Evolutionary conservation across 305 asterid genomes (phyloP).

Genomic region (Plantago coronopus): DNA sequence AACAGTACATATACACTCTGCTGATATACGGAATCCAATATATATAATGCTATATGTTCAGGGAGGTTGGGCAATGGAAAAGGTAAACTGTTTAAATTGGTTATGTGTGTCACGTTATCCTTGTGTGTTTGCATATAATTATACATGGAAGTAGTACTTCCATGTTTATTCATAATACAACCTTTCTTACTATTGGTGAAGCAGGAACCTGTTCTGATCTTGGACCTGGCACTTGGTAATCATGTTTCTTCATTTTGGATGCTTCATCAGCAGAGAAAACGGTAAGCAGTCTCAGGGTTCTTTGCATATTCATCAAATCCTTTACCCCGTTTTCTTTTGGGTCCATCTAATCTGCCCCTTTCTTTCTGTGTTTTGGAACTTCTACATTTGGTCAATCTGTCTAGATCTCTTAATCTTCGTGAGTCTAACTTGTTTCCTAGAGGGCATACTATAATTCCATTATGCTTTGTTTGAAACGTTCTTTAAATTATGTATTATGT

Average conservation of each 20-base stretch:
- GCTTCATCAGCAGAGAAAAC: slow-evolving; percentile 77
- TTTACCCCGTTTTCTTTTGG: slow-evolving; percentile 6
- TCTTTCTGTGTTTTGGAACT: slow-evolving; percentile 10
- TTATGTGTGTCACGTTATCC: slow-evolving; percentile 21
- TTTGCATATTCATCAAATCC: slow-evolving; percentile 16
- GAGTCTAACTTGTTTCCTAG: slow-evolving; percentile 9
- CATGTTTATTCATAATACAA: slow-evolving; percentile 15
- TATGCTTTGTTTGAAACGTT: slow-evolving; percentile 6
- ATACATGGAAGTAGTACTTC: slow-evolving; percentile 17
- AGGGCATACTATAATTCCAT: not conserved
- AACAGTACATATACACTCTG: slow-evolving; percentile 75
- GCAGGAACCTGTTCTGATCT: slow-evolving; percentile 81
- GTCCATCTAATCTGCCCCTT: slow-evolving; percentile 18
- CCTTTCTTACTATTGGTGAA: slow-evolving; percentile 26
- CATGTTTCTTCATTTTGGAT: slow-evolving; percentile 95
- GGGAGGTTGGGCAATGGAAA: slow-evolving; percentile 96
- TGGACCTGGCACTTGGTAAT: slow-evolving; percentile 69
- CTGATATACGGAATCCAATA: slow-evolving; percentile 85
- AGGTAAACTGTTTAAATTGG: slow-evolving; percentile 44
- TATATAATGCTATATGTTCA: slow-evolving; percentile 58
- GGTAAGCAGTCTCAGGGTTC: slow-evolving; percentile 37
- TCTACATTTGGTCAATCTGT: slow-evolving; percentile 4
- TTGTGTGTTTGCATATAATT: slow-evolving; percentile 22
- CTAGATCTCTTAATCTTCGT: slow-evolving; percentile 5
- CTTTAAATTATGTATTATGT: not conserved